Evolutionary conservation across 2,329 filamentous ascomycete species (phyloP), one percentile per base, ranked within the genome.

Genomic region (Aspergillus brunneoviolaceus): DNA sequence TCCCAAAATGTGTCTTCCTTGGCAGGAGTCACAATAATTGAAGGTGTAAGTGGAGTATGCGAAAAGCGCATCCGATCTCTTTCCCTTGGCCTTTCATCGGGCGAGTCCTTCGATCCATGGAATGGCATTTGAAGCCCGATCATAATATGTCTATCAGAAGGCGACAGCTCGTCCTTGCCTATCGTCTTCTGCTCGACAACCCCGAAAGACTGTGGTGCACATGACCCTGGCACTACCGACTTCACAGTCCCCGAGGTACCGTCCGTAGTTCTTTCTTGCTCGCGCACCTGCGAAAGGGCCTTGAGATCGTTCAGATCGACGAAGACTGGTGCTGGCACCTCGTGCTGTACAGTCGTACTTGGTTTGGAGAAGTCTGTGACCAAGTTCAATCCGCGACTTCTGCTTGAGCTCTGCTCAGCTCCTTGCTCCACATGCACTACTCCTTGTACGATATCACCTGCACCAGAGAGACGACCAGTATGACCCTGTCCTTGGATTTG

Each of bases 11-110:
- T 68, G 48, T 75, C 71, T 25, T 79, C 76, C 45, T 71, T 70
- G 10, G 79, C 79, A 4, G 80, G 78, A 0, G 80, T 82, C 16
- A 82, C 70, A 16, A 81, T 65, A 49, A 81, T 81, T 0, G 76
- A 75, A 4, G 79, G 79, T 1, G 79, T 81, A 19, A 73, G 69
- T 1, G 79, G 77, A 2, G 77, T 77, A 12, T 65, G 65, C 57
- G 70, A 69, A 29, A 67, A 70, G 6, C 67, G 64, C 29, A 68
- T 63, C 60, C 70, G 69, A 35, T 76, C 71, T 14, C 64, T 54
- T 29, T 70, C 73, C 58, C 61, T 70, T 14, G 64, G 33, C 25
- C 61, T 63, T 23, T 69, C 63, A 0, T 64, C 60, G 19, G 61
- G 55, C 25, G 66, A 55, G 19, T 65, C 58, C 31, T 62, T 60